A percentile compares a stretch with the other conserved stretches of the same genome.
phyloP scores from a whole-genome alignment of 2,329 filamentous ascomycete genomes.

The Emericellopsis atlantica region DNA sequence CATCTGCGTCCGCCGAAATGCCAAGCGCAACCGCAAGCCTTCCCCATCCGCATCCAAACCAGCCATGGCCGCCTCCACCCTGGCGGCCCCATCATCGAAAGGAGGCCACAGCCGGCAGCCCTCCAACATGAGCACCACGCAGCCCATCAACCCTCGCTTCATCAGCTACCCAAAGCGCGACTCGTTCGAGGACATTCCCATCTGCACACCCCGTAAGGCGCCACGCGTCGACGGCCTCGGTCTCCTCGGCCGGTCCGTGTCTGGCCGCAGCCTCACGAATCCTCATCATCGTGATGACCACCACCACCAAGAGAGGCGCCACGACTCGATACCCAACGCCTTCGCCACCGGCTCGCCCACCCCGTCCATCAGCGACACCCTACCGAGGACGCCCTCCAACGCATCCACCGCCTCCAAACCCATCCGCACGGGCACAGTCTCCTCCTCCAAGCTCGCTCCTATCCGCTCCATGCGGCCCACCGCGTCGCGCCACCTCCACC shows the following conservation, averaged over 20 bases:
- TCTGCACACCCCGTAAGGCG: too few species aligned
- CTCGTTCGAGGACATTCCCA: too few species aligned
- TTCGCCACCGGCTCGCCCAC: slow-evolving; percentile 17
- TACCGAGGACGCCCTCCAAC: slow-evolving; percentile 2
- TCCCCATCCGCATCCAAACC: background rate
- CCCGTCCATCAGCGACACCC: slow-evolving; percentile 10
- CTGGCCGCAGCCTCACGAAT: background rate
- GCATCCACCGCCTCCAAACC: slow-evolving; percentile 8
- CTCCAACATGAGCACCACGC: background rate
- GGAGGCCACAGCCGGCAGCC: background rate
- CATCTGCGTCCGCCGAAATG: slow-evolving; percentile 21
- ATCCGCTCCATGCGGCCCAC: slow-evolving; percentile 25
- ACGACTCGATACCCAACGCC: slow-evolving; percentile 20
- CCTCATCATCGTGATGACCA: slow-evolving; percentile 1
- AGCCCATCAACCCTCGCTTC: slow-evolving; percentile 4
- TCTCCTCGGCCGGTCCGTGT: too few species aligned
- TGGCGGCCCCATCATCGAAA: slow-evolving; percentile 38
- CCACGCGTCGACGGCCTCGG: too few species aligned
- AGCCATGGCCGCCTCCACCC: slow-evolving; percentile 23
- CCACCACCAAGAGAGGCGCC: background rate
- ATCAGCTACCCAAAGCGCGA: background rate
- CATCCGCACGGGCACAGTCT: slow-evolving; percentile 13
- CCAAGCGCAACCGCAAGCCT: background rate
- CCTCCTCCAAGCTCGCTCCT: slow-evolving; percentile 14
- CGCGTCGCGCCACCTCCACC: slow-evolving; percentile 17